Conservation (phyloP, 1,284 basidiomycete genomes). For the Takashimella tepidaria region DNA sequence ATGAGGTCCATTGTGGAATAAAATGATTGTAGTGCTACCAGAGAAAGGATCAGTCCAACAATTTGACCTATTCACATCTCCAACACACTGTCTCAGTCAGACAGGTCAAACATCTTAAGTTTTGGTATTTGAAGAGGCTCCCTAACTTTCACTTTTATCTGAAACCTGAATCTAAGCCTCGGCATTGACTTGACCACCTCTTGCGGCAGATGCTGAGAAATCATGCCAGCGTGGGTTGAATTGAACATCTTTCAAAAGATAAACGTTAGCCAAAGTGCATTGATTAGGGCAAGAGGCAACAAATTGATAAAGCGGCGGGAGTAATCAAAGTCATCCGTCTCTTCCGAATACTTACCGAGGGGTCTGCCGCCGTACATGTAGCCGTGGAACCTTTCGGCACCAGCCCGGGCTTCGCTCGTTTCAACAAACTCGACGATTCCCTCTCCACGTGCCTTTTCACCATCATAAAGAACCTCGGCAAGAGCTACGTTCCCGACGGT, state of each 20-base stretch:
- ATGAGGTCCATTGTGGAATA: too few species aligned
- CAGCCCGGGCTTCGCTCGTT: conserved; percentile 81
- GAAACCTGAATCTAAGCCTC: too few species aligned
- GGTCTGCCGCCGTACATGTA: conserved; percentile 88
- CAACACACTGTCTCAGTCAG: too few species aligned
- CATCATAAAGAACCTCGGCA: conserved; percentile 90
- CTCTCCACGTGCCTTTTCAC: conserved; percentile 81
- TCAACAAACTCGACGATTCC: conserved; percentile 95
- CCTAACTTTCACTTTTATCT: too few species aligned
- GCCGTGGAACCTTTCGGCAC: conserved; percentile 86
- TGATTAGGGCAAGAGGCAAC: too few species aligned
- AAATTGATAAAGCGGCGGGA: background rate
- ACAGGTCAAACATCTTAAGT: too few species aligned
- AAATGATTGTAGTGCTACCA: too few species aligned
- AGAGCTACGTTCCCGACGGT: conserved; percentile 91
- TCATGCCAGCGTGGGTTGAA: conserved; percentile 91
- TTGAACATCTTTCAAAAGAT: conserved; percentile 62
- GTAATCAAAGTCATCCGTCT: background rate
- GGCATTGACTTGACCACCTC: conserved; percentile 62
- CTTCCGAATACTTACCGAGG: conserved; percentile 55
- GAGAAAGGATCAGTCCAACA: too few species aligned
- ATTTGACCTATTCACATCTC: too few species aligned
- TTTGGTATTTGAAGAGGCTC: too few species aligned
- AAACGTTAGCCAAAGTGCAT: conserved; percentile 15
- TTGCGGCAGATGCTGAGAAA: conserved; percentile 74